Evolutionary conservation across 352 stramenopile genomes (phyloP).

Genomic region (Phytophthora foliorum): DNA sequence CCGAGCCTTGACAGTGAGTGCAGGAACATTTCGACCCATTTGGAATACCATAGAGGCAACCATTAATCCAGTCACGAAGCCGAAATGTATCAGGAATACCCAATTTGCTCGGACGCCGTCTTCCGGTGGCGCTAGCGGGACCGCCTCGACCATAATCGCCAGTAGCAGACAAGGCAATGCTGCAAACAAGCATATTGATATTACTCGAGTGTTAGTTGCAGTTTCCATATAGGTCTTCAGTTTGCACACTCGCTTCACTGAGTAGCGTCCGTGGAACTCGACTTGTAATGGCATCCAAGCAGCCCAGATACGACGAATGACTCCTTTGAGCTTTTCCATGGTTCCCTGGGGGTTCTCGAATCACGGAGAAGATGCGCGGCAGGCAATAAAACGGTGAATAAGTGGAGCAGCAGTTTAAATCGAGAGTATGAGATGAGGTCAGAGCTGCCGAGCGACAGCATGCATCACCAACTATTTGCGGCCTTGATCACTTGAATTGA

Average conservation of each 20-base stretch:
- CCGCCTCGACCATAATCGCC: constrained; percentile 20
- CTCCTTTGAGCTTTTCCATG: no score
- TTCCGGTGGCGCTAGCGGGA: constrained; percentile 19
- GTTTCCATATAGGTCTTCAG: constrained; percentile 31
- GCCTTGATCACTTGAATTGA: no score
- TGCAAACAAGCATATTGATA: constrained; percentile 15
- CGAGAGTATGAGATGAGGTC: no score
- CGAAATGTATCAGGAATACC: constrained; percentile 28
- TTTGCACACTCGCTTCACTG: not conserved
- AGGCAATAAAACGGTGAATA: no score
- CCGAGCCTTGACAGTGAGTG: constrained; percentile 11
- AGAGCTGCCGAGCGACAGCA: no score
- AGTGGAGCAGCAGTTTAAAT: no score
- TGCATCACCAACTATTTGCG: no score
- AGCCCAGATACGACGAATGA: no score
- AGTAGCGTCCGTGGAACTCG: not conserved
- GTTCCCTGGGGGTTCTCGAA: no score
- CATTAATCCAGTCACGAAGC: constrained; percentile 19
- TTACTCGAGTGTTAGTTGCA: constrained; percentile 7
- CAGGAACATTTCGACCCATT: constrained; percentile 23
- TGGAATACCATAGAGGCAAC: constrained; percentile 23
- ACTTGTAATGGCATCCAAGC: not conserved
- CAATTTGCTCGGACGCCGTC: constrained; percentile 19
- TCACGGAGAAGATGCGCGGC: no score
- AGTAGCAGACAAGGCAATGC: constrained; percentile 17